Percentiles rank a stretch among this genome's conserved stretches.
These are phyloP conservation scores for Candida gorgasii DNA, from an alignment of 805 yeast genomes.

Conservation along the genomic window DNA sequence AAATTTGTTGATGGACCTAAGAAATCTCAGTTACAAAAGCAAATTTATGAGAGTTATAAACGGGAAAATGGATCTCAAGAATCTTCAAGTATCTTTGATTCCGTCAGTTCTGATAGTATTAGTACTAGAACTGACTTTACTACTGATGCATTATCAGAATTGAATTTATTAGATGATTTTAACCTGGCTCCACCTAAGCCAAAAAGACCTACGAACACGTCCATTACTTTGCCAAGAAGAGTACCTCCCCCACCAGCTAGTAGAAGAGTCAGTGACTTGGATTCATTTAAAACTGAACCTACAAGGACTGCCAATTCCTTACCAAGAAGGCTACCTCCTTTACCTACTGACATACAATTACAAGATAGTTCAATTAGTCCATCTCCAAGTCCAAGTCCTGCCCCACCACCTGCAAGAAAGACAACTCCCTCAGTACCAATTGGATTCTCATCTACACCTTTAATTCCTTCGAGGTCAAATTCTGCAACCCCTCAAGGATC, in stretches of 20 bases:
- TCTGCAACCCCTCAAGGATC: constrained; percentile 27
- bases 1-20: constrained; percentile 57
- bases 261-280: constrained; percentile 17
- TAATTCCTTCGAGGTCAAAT: constrained; percentile 37
- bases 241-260: constrained; percentile 25
- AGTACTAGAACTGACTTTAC: constrained; percentile 20
- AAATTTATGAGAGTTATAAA: constrained; percentile 31
- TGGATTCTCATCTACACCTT: constrained; percentile 40
- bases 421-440: constrained; percentile 25
- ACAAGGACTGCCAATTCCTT: background rate
- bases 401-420: constrained; percentile 23
- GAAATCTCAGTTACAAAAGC: constrained; percentile 27
- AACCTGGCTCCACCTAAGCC: constrained; percentile 21
- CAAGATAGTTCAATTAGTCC: constrained; percentile 15
- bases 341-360: constrained; percentile 13
- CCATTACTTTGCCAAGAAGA: constrained; percentile 15
- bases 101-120: constrained; percentile 8
- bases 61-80: constrained; percentile 23
- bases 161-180: constrained; percentile 36
- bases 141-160: constrained; percentile 31
- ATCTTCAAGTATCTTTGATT: constrained; percentile 12
- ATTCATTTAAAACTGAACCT: constrained; percentile 7
- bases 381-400: constrained; percentile 35
- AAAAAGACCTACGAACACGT: constrained; percentile 13
- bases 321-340: constrained; percentile 19